Percentiles rank a stretch among this genome's conserved stretches.
Conservation (phyloP, 306 rosid genomes). For the Dryas octopetala region DNA sequence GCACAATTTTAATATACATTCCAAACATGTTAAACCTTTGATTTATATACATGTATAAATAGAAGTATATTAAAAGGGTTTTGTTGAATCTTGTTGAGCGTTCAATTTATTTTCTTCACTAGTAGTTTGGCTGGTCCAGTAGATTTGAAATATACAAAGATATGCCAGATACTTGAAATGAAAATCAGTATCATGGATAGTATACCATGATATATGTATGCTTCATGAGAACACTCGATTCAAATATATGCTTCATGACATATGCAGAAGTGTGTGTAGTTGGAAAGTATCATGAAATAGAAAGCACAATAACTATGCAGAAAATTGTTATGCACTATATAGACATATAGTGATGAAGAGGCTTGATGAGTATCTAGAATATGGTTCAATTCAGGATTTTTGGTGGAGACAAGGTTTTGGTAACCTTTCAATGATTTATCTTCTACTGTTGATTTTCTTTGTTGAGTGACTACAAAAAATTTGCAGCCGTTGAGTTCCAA, state of each 20-base stretch:
- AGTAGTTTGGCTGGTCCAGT: not conserved
- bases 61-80: not conserved
- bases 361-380: not conserved
- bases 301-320: not conserved
- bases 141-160: slow-evolving; percentile 1
- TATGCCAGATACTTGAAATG: not conserved
- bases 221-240: not conserved
- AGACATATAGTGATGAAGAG: slow-evolving; percentile 4
- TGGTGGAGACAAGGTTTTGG: not conserved
- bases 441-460: not conserved
- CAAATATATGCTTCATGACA: not conserved
- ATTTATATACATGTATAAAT: too few species aligned
- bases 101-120: not conserved
- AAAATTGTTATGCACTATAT: not conserved
- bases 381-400: slow-evolving; percentile 3
- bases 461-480: not conserved
- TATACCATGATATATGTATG: not conserved
- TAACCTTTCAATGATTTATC: not conserved
- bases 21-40: too few species aligned
- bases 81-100: not conserved
- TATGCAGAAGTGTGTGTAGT: not conserved
- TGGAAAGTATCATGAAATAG: not conserved
- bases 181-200: not conserved
- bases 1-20: too few species aligned
- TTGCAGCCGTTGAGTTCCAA: too few species aligned